phyloP scores from a whole-genome alignment of 768 basidiomycete genomes.

The Trametes meyenii region DNA sequence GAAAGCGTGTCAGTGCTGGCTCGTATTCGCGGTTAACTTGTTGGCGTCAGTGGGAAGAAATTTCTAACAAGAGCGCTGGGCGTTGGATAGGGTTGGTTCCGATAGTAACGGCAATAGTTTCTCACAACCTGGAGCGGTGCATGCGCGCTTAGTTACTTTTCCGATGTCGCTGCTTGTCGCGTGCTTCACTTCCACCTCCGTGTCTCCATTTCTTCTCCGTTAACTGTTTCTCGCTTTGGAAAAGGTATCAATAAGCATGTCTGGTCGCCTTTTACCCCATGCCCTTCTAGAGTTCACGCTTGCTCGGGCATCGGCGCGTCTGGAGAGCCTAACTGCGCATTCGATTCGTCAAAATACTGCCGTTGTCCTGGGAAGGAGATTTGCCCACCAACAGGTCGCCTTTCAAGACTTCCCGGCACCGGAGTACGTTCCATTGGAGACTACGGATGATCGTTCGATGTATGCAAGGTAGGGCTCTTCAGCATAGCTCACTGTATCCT shows the following conservation, averaged over 20 bases:
- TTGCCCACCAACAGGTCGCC: conserved; percentile 9
- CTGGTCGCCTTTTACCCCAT: conserved; percentile 22
- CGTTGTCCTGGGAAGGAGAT: not conserved
- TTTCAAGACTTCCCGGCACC: not conserved
- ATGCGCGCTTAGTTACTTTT: not conserved
- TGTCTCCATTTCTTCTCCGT: not conserved
- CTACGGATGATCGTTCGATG: conserved; percentile 6
- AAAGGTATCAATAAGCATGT: conserved; percentile 3
- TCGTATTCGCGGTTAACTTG: too few relatives aligned
- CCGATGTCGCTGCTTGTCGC: not conserved
- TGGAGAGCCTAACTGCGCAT: conserved; percentile 4
- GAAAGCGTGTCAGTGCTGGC: too few relatives aligned
- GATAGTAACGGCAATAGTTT: too few relatives aligned
- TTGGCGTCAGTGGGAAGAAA: too few relatives aligned
- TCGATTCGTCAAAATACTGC: not conserved
- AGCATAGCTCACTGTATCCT: too few relatives aligned
- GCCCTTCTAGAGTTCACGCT: conserved; percentile 26
- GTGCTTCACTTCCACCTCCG: not conserved
- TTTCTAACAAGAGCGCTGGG: too few relatives aligned
- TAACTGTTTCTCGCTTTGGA: not conserved
- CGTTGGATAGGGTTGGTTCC: too few relatives aligned
- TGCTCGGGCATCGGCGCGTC: conserved; percentile 19
- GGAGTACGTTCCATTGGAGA: not conserved
- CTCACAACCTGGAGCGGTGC: not conserved
- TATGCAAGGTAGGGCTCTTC: conserved; percentile 8